Evolutionary conservation across 164 flowering plant species (phyloP).

Genomic region (Kingdonia uniflora): DNA sequence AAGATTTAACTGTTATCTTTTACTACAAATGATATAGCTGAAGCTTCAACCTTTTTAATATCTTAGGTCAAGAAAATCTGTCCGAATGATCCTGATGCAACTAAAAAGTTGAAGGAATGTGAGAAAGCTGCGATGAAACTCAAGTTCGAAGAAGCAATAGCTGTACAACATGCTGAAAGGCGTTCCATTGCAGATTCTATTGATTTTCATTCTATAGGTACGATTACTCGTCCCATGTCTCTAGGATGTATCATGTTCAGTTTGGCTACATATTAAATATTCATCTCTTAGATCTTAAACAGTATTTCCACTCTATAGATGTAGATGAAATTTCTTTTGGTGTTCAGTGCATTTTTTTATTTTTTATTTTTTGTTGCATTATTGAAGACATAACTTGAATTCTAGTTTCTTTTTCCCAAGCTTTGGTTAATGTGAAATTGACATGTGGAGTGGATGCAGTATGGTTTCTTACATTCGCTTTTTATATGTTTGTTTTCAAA

Average conservation of each 20-base stretch:
- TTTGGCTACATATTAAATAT: too few species aligned
- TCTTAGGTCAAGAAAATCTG: constrained; percentile 65
- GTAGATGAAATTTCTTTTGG: too few species aligned
- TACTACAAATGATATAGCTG: background rate
- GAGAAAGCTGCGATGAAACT: constrained; percentile 95
- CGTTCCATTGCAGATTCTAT: constrained; percentile 68
- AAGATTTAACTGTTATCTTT: too few species aligned
- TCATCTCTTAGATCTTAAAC: too few species aligned
- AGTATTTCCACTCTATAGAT: too few species aligned
- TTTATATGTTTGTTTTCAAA: background rate
- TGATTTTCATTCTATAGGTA: constrained; percentile 80
- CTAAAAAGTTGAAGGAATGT: constrained; percentile 90
- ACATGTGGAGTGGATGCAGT: too few species aligned
- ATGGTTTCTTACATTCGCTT: background rate
- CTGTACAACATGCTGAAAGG: constrained; percentile 54
- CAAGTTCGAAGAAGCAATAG: constrained; percentile 92
- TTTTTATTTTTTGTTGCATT: too few species aligned
- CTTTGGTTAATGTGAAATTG: too few species aligned
- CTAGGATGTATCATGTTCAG: too few species aligned
- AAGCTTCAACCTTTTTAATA: background rate
- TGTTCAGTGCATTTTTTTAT: too few species aligned
- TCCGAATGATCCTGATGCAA: constrained; percentile 97
- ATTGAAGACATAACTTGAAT: too few species aligned
- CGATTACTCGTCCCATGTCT: background rate
- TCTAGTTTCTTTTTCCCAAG: too few species aligned